A percentile compares a stretch with the other conserved stretches of the same genome.
Conservation (phyloP, 1,139 yeast species). For the Saccharomyces hybrid region DNA sequence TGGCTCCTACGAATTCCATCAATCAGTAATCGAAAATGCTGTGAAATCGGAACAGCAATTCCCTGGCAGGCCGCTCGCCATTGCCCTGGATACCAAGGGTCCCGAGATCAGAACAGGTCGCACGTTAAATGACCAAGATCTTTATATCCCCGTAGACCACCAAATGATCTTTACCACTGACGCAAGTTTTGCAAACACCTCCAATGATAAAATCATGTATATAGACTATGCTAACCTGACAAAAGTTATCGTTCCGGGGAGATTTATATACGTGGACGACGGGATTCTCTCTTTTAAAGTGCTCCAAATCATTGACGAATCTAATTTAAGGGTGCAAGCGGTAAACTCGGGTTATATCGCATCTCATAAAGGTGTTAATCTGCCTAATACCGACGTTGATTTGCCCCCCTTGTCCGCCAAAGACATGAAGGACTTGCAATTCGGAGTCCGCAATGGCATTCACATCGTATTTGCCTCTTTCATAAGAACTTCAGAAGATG, state of each 20-base stretch:
- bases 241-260: constrained; percentile 81
- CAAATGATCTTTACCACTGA: constrained; percentile 92
- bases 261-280: constrained; percentile 88
- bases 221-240: constrained; percentile 94
- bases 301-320: constrained; percentile 64
- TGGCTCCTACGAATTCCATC: constrained; percentile 95
- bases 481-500: constrained; percentile 89
- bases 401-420: constrained; percentile 95
- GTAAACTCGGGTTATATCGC: constrained; percentile 91
- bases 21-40: constrained; percentile 90
- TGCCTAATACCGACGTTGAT: constrained; percentile 98
- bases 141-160: constrained; percentile 74
- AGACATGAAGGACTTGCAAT: constrained; percentile 81
- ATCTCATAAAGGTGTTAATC: constrained; percentile 97
- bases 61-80: constrained; percentile 94
- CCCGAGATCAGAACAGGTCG: constrained; percentile 99
- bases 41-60: constrained; percentile 85
- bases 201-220: constrained; percentile 76
- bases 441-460: constrained; percentile 94
- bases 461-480: constrained; percentile 98
- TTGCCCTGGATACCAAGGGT: constrained; percentile 98
- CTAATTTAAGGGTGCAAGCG: constrained; percentile 77
- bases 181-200: constrained; percentile 59
- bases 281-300: constrained; percentile 97
- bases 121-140: constrained; percentile 70